phyloP scores from a whole-genome alignment of 352 stramenopile species.

The Globisporangium yorkense region DNA sequence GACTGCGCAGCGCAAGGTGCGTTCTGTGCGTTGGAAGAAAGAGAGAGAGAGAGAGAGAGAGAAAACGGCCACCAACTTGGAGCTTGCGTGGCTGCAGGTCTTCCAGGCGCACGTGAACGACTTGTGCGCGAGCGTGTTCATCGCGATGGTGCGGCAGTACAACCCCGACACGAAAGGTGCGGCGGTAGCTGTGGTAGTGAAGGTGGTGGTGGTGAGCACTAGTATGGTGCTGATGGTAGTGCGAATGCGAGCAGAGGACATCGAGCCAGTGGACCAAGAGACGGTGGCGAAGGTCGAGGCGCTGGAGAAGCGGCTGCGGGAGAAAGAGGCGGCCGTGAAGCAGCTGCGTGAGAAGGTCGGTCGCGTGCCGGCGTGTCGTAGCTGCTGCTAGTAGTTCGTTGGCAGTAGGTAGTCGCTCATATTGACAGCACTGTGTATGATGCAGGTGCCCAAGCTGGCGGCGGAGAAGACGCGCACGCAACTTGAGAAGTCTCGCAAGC shows the following conservation, averaged over 20 bases:
- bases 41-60: too few species aligned
- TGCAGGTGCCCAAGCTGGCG: conserved; percentile 44
- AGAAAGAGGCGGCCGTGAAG: conserved; percentile 47
- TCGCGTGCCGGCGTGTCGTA: too few species aligned
- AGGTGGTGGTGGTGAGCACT: not conserved
- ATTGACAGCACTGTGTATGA: not conserved
- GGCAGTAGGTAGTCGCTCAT: too few species aligned
- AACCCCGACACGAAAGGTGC: conserved; percentile 57
- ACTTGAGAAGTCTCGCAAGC: conserved; percentile 49
- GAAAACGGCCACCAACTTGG: too few species aligned
- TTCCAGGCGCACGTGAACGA: conserved; percentile 73
- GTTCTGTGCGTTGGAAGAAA: not conserved
- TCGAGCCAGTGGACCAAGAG: conserved; percentile 48
- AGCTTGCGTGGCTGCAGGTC: conserved; percentile 18
- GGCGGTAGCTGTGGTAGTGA: not conserved
- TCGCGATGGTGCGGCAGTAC: conserved; percentile 58
- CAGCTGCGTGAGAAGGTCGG: conserved; percentile 50
- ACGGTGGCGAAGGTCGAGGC: conserved; percentile 33
- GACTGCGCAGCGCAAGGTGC: conserved; percentile 41
- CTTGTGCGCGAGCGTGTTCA: conserved; percentile 69
- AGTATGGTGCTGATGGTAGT: not conserved
- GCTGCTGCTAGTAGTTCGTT: too few species aligned
- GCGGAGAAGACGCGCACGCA: conserved; percentile 44
- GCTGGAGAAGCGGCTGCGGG: conserved; percentile 42
- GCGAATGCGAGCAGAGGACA: conserved; percentile 33